Base-by-base conservation (phyloP, 2,329 filamentous ascomycete genomes). In the Microascus cirrosus region DNA sequence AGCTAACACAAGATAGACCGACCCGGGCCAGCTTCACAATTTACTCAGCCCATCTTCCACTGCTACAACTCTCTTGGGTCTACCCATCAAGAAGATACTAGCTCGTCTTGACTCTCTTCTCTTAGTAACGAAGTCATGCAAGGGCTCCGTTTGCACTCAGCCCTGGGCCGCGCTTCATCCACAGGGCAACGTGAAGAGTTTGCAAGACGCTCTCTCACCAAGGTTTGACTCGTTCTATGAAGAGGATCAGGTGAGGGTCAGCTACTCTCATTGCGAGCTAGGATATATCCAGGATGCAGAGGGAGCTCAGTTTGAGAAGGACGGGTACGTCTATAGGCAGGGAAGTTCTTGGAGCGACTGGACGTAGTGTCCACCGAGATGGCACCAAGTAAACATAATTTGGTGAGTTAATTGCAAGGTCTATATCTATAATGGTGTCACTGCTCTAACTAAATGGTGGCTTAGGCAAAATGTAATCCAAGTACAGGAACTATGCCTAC, bases 41-140 rank as follows among this genome's bases (percentile, higher is more conserved):
- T 63, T 69, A 1, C 59, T 68, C 7, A 62, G 63, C 48, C 6
- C 55, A 0, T 53, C 53, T 6, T 34, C 52, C 53, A 52, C 11
- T 56, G 58, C 50, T 10, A 60, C 58, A 1, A 61, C 52, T 1
- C 58, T 75, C n/a, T 63, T 73, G 7, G 70, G 69, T 5, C 62
- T 67, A 12, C 64, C 70, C 18, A 61, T 76, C 1, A 55, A 66
- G 10, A 73, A 75, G 57, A 69, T 82, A 2, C 63, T 77, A n/a
- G 66, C 71, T n/a, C 75, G 80, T 5, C 72, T 86, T 0, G 81
- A 85, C 61, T 72, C 81, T 1, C 72, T 85, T 0, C 70, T 85
- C 12, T 71, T 85, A 54, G 79, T 84, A 1, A 73, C 82, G 53
- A 85, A 85, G 69, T 79, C 79, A 1, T 85, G 82, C 70, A 77